Evolutionary conservation across 2,329 filamentous ascomycete genomes (phyloP).

Genomic region (Penicillium paneum): DNA sequence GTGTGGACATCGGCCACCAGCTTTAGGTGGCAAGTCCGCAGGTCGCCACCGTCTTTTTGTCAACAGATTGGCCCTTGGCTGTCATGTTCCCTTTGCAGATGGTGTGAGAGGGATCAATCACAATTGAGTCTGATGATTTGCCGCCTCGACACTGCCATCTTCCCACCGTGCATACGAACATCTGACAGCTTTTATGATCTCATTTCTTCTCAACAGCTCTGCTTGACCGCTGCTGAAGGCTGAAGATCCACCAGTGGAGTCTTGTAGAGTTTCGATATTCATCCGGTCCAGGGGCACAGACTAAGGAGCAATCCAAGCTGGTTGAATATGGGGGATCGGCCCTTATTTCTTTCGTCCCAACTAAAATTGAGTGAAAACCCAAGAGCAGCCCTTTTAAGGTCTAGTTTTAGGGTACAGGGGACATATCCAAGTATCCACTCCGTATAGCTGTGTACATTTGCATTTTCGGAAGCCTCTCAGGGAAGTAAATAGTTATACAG

Average conservation of each 20-base stretch:
- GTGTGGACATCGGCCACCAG: constrained; percentile 6
- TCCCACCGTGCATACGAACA: neutral
- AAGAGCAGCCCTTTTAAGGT: neutral
- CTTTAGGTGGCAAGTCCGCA: constrained; percentile 20
- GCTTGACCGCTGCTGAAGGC: constrained; percentile 11
- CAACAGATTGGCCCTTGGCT: constrained; percentile 14
- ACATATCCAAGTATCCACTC: neutral
- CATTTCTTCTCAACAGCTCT: neutral
- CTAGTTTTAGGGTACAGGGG: constrained; percentile 2
- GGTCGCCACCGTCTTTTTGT: constrained; percentile 8
- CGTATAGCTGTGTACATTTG: neutral
- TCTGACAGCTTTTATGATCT: constrained; percentile 6
- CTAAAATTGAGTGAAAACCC: constrained; percentile 5
- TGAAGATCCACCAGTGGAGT: constrained; percentile 11
- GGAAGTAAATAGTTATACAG: neutral
- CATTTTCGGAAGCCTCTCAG: neutral
- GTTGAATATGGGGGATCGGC: constrained; percentile 18
- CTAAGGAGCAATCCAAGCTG: constrained; percentile 23
- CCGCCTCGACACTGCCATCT: neutral
- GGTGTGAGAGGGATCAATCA: constrained; percentile 11
- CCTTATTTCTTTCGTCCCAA: constrained; percentile 12
- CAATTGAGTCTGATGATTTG: neutral
- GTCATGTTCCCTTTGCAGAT: neutral
- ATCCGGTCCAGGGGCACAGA: constrained; percentile 20
- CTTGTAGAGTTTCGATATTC: constrained; percentile 10